A percentile compares a stretch with the other conserved stretches of the same genome.
Evolutionary conservation across 2,329 filamentous ascomycete genomes (phyloP).

Genomic region (Exophiala sp.): DNA sequence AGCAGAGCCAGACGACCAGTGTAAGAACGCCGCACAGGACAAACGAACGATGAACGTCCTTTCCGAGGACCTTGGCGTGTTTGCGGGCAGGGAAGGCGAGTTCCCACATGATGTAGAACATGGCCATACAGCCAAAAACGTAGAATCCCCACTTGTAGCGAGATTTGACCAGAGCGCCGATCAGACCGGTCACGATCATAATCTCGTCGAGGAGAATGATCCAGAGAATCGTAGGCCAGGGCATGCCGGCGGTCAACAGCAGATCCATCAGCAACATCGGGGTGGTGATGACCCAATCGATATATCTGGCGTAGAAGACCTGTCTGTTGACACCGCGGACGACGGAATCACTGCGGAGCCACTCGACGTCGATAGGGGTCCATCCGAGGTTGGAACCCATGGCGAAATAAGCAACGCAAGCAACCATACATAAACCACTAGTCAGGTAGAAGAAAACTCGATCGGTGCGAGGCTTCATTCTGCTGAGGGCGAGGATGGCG

Average conservation of each 20-base stretch:
- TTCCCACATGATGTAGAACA: constrained; percentile 56
- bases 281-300: constrained; percentile 62
- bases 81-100: constrained; percentile 53
- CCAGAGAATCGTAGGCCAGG: constrained; percentile 62
- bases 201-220: constrained; percentile 60
- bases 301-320: constrained; percentile 63
- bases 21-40: constrained; percentile 55
- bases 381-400: constrained; percentile 64
- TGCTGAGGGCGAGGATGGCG: constrained; percentile 1
- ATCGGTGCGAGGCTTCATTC: constrained; percentile 2
- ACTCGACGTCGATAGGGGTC: constrained; percentile 60
- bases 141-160: constrained; percentile 61
- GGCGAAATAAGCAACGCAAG: constrained; percentile 60
- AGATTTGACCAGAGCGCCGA: constrained; percentile 60
- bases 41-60: constrained; percentile 52
- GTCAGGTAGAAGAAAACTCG: constrained; percentile 18
- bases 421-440: constrained; percentile 15
- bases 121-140: constrained; percentile 49
- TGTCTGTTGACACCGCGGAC: constrained; percentile 54
- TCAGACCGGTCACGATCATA: constrained; percentile 64
- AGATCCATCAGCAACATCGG: constrained; percentile 61
- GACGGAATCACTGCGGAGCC: constrained; percentile 41
- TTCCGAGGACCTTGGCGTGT: constrained; percentile 53
- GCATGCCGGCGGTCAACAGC: constrained; percentile 62
- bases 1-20: constrained; percentile 56